Evolutionary conservation across 1,284 basidiomycete genomes (phyloP).

Genomic region (Cystobasidiaceae sp.): DNA sequence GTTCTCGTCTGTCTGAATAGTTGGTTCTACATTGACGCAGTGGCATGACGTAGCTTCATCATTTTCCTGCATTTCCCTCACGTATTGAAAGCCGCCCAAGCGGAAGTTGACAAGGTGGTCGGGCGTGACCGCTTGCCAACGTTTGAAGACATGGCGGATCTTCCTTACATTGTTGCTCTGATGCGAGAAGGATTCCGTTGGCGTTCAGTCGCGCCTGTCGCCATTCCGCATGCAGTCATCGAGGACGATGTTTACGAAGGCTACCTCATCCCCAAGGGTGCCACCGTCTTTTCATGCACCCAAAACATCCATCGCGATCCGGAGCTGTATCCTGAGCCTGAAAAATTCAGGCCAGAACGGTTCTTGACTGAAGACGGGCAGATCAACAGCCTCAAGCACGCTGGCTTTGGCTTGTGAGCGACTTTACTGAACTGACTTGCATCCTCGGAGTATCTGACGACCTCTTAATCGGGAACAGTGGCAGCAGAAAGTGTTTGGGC

Average conservation of each 20-base stretch:
- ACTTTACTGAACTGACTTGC: neutral
- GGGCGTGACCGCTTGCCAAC: constrained; percentile 46
- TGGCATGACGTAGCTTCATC: too few relatives aligned
- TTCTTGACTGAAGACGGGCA: constrained; percentile 18
- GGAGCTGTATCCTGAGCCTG: constrained; percentile 31
- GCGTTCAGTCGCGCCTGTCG: constrained; percentile 44
- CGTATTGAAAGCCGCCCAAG: constrained; percentile 32
- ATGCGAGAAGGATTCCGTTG: constrained; percentile 44
- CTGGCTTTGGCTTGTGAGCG: neutral
- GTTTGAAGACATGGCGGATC: constrained; percentile 38
- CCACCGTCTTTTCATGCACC: constrained; percentile 41
- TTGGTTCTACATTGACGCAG: too few relatives aligned
- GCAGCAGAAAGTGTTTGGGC: neutral
- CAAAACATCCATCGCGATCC: constrained; percentile 31
- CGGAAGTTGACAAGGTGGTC: constrained; percentile 23
- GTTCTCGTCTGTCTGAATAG: too few relatives aligned
- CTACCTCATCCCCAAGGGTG: constrained; percentile 43
- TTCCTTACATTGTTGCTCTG: constrained; percentile 42
- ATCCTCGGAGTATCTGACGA: neutral
- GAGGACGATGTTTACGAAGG: constrained; percentile 43
- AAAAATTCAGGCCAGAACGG: constrained; percentile 31
- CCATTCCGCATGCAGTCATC: constrained; percentile 35
- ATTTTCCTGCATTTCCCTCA: too few relatives aligned
- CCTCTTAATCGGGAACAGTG: neutral
- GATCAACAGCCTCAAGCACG: constrained; percentile 12